A percentile compares a stretch with the other conserved stretches of the same genome.
phyloP scores from a whole-genome alignment of 192 early-diverging fungal genomes.

The Backusella tarrabulga region DNA sequence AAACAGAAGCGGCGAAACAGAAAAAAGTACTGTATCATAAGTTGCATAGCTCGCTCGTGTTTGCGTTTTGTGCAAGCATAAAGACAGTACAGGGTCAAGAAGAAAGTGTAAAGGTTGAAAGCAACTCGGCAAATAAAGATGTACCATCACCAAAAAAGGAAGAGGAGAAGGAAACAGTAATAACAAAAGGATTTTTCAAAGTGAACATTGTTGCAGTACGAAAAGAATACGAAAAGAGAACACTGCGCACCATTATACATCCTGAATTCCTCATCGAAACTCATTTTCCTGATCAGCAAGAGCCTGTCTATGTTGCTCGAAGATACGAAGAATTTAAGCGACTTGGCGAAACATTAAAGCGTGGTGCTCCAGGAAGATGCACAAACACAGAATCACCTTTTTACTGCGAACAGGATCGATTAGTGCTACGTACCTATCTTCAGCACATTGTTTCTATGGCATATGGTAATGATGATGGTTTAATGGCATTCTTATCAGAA shows the following conservation, averaged over 20 bases:
- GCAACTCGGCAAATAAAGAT: neutral
- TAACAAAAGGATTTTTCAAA: neutral
- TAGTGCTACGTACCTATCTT: conserved; percentile 42
- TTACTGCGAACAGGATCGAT: conserved; percentile 46
- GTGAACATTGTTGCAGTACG: conserved; percentile 48
- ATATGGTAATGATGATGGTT: conserved; percentile 11
- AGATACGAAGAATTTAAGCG: conserved; percentile 41
- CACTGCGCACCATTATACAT: conserved; percentile 39
- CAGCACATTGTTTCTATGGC: conserved; percentile 29
- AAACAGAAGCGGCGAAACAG: conserved; percentile 10
- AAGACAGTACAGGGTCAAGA: conserved; percentile 31
- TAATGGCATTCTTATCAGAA: conserved; percentile 36
- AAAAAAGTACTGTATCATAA: conserved; percentile 30
- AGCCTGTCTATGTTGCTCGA: conserved; percentile 38
- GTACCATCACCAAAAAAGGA: neutral
- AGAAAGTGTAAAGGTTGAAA: conserved; percentile 19
- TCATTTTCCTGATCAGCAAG: neutral
- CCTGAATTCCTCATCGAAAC: conserved; percentile 44
- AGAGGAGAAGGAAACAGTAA: neutral
- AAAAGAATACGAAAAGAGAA: conserved; percentile 28
- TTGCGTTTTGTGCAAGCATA: conserved; percentile 31
- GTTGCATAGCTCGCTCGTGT: conserved; percentile 19
- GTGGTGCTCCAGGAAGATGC: conserved; percentile 35
- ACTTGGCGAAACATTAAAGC: conserved; percentile 35
- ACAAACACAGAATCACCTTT: conserved; percentile 22